Base-by-base conservation (phyloP, 306 rosid species). In the Clitoria ternatea region DNA sequence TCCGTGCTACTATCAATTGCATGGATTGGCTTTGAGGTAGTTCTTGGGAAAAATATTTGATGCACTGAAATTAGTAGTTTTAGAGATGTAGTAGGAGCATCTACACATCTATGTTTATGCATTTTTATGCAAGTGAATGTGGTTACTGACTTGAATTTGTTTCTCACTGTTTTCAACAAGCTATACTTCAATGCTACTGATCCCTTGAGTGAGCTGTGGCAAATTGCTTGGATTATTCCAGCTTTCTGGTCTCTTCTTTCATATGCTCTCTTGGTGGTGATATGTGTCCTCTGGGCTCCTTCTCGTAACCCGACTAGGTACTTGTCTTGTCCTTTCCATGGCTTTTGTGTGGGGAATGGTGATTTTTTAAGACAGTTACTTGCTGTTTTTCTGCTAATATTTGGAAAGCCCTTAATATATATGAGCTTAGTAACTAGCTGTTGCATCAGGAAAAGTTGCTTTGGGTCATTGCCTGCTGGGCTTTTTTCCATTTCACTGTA, bases 1-100 rank as follows among this genome's bases (percentile, higher is more conserved):
- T 81, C 77, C 55, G 89, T 91, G 61, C 87, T 91, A 26, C 86
- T 91, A 33, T 91, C 97, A 26, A 89, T 91, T 64, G 88, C 92
- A 27, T 91, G 96, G 97, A 85, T 87, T 76, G 92, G 97, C 79
- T 91, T 91, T 80, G 97, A 91, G 97, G 97, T 91, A 88, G 49
- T 52, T 75, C 14, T 26, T 43, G 11, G 6, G 15, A 66, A 57
- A 36, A 2, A 45, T 14, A 6, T 23, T 62, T 49, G 18, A 44
- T 11, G 48, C 14, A 0, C 30, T 49, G 37, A 18, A 65, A 63
- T 33, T 37, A 65, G 12, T 2, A 54, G 10, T 72, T 68, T 27
- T 15, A 10, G 29, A 32, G 65, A 69, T 59, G 63, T 43, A 61
- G 3, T 27, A 30, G 43, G 61, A 61, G 59, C 9, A 23, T 22